A percentile compares a stretch with the other conserved stretches of the same genome.
These are phyloP conservation scores for Candida golubevii DNA, from an alignment of 805 yeast genomes.

Conservation along the genomic window DNA sequence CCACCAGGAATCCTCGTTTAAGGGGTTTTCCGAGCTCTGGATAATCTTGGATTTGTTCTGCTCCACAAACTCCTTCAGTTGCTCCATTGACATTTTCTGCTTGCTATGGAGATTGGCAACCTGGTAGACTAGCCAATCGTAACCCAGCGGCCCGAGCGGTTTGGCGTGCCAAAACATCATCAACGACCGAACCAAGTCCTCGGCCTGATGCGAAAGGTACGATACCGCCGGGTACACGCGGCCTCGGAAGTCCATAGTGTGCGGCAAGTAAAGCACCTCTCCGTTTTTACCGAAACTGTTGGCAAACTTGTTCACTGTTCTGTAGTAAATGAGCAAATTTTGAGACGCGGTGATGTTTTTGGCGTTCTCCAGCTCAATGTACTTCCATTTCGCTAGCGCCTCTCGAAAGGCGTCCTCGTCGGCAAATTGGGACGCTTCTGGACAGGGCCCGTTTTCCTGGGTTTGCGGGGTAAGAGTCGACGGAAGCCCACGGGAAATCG, in stretches of 20 bases:
- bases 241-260: slow-evolving; percentile 38
- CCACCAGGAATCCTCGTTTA: slow-evolving; percentile 32
- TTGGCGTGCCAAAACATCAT: slow-evolving; percentile 36
- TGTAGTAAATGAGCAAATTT: slow-evolving; percentile 13
- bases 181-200: slow-evolving; percentile 31
- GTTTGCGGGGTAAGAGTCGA: slow-evolving; percentile 2
- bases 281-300: slow-evolving; percentile 28
- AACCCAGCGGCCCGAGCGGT: slow-evolving; percentile 34
- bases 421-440: slow-evolving; percentile 1
- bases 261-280: slow-evolving; percentile 35
- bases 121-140: slow-evolving; percentile 37
- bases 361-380: not conserved
- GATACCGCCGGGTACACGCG: slow-evolving; percentile 39
- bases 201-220: slow-evolving; percentile 30
- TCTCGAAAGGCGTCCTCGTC: slow-evolving; percentile 1
- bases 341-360: slow-evolving; percentile 1
- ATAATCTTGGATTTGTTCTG: slow-evolving; percentile 19
- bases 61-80: slow-evolving; percentile 26
- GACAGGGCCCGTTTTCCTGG: slow-evolving; percentile 2
- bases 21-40: slow-evolving; percentile 27
- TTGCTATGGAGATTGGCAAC: slow-evolving; percentile 32
- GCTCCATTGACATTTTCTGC: slow-evolving; percentile 23
- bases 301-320: slow-evolving; percentile 20
- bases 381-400: slow-evolving; percentile 5
- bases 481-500: slow-evolving; percentile 17